A percentile compares a stretch with the other conserved stretches of the same genome.
Conservation (phyloP, 345 rosid genomes). For the Punica granatum region DNA sequence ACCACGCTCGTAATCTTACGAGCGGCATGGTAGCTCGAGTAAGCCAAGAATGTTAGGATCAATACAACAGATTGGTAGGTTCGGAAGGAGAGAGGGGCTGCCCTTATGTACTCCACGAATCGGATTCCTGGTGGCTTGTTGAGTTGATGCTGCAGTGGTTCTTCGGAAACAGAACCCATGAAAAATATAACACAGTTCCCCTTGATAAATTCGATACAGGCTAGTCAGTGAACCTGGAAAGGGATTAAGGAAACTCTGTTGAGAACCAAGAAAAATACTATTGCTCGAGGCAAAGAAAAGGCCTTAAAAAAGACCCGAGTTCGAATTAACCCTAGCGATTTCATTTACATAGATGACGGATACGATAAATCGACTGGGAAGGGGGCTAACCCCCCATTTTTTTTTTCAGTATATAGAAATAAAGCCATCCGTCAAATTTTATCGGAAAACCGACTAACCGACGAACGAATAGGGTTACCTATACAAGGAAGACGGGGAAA, state of each 20-base stretch:
- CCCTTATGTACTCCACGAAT: slow-evolving; percentile 42
- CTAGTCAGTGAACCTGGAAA: too few species aligned
- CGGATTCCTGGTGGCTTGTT: slow-evolving; percentile 60
- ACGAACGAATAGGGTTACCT: too few species aligned
- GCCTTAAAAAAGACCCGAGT: too few species aligned
- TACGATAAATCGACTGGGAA: too few species aligned
- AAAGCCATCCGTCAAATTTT: too few species aligned
- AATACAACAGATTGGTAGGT: slow-evolving; percentile 62
- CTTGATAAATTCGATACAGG: background rate
- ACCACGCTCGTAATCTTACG: slow-evolving; percentile 89
- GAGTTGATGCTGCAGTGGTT: slow-evolving; percentile 11
- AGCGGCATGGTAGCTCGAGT: slow-evolving; percentile 70
- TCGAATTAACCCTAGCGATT: too few species aligned
- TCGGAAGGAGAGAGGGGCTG: slow-evolving; percentile 48
- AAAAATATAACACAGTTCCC: background rate
- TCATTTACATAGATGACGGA: too few species aligned
- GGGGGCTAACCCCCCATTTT: too few species aligned
- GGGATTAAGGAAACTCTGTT: background rate
- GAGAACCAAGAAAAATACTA: background rate
- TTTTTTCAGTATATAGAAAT: too few species aligned
- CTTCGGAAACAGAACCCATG: slow-evolving; percentile 48
- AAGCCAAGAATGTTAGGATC: slow-evolving; percentile 72
- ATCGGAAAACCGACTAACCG: too few species aligned
- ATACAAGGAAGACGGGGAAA: too few species aligned
- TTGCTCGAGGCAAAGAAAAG: background rate